Conservation (phyloP, 805 yeast species). For the Blastobotrys americana region DNA sequence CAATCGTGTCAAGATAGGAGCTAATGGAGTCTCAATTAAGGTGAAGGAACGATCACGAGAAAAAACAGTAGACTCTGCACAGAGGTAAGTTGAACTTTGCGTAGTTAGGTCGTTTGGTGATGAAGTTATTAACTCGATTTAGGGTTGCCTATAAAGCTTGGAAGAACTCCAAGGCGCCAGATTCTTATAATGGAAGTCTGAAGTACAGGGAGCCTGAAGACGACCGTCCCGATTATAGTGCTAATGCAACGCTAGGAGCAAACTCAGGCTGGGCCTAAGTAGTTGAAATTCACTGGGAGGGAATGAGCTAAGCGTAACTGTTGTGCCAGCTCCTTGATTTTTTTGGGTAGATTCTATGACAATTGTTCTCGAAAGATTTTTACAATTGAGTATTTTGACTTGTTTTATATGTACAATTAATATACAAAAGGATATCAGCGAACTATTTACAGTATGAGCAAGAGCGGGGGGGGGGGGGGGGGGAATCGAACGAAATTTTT, state of each 20-base stretch:
- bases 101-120: no score
- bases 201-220: slow-evolving; percentile 4
- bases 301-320: no score
- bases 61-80: slow-evolving; percentile 12
- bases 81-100: no score
- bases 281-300: not conserved
- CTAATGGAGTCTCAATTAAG: slow-evolving; percentile 14
- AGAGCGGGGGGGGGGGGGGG: no score
- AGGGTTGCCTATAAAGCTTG: slow-evolving; percentile 11
- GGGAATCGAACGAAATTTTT: no score
- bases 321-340: no score
- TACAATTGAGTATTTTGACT: not conserved
- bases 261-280: slow-evolving; percentile 7
- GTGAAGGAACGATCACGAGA: slow-evolving; percentile 11
- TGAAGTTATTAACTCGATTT: no score
- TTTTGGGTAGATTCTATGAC: not conserved
- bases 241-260: slow-evolving; percentile 4
- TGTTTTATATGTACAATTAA: no score
- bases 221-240: not conserved
- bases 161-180: slow-evolving; percentile 9
- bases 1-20: slow-evolving; percentile 13
- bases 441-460: not conserved
- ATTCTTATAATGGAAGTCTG: slow-evolving; percentile 6
- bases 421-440: no score
- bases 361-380: not conserved